Base-by-base conservation (phyloP, 2,329 filamentous ascomycete species). In the Botrytis deweyae region DNA sequence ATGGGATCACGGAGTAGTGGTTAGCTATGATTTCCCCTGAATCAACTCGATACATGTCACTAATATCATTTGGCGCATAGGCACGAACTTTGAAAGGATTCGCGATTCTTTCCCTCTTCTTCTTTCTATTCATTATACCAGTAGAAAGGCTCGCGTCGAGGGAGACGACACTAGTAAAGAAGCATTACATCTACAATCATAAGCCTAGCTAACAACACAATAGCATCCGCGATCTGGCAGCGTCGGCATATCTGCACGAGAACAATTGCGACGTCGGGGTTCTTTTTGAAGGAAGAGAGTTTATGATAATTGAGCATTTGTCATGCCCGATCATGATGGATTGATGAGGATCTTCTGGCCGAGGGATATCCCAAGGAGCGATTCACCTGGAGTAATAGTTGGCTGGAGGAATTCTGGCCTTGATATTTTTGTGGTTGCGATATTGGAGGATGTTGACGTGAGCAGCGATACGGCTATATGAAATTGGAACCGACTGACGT, bases 311-410 rank as follows among this genome's bases (percentile, higher is more conserved):
- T 38, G 7, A 58, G 38, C 49, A 76, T 81, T 81, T 84, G 88
- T 87, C 87, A 91, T 91, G 89, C 86, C 88, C 86, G 88, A 89
- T 85, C 87, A 90, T 87, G 89, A 96, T 93, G 95, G 93, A 81
- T 87, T 98, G 86, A 94, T 98, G 91, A 94, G 96, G 86, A 91
- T 99, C 85, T 98, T 99, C 86, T 99, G 96, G 96, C 97, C 96
- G 80, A 92, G 92, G 80, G 95, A 97, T 84, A 90, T 93, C 80
- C 87, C 89, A 72, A 88, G 87, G 82, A 92, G 91, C 72, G 88
- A 90, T 78, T 87, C 89, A 73, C 89, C 93, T 61, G 96, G 95
- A 63, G 93, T 98, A 75, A 90, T 99, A 77, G 93, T 99, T 65
- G 96, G 96, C 80, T 99, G 95, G 94, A 90, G 92, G 80, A 99